Base-by-base conservation (phyloP, 805 yeast genomes). In the Yarrowia porcina region DNA sequence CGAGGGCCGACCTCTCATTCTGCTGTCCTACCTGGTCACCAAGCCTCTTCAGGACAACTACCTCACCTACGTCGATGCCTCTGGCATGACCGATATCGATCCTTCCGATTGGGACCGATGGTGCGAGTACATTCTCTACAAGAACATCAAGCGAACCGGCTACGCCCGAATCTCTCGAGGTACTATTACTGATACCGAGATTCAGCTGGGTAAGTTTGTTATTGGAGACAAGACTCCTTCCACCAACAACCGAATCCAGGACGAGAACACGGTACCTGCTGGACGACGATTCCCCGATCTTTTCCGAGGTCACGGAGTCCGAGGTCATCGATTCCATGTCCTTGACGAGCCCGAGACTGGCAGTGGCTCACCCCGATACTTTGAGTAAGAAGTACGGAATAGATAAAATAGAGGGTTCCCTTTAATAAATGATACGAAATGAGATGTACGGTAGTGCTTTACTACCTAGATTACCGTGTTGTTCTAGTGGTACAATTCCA, bases 71-170 rank as follows among this genome's bases (percentile, higher is more conserved):
- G 97, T 92, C 18, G 88, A 87, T 56, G 74, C 78, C 67, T 85
- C 93, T 1, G 89, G 96, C 32, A 90, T 94, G 93, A 84, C 86
- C 69, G 99, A 94, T 73, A 91, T 94, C 66, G 99, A 94, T 73
- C 87, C 92, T 45, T 79, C 87, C 8, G 97, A 93, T 73, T 89
- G 92, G 86, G 99, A 94, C 72, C 84, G 99, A 77, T 94, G 99
- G 99, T 94, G 99, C 76, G 96, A 94, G 77, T 94, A 94, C 76
- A 90, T 94, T 66, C 77, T 94, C 67, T 94, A 88, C 82, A 88
- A 92, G 73, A 86, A 88, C 65, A 77, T 94, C 74, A 87, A 84
- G 73, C 87, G 97, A 75, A 84, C 88, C 0, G 98, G 96, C 3
- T 94, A 94, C 73, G 98, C 98, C 0, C 84, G 99, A 73, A 87